Base-by-base conservation (phyloP, 2,329 filamentous ascomycete genomes). In the Cladosporium sp. region DNA sequence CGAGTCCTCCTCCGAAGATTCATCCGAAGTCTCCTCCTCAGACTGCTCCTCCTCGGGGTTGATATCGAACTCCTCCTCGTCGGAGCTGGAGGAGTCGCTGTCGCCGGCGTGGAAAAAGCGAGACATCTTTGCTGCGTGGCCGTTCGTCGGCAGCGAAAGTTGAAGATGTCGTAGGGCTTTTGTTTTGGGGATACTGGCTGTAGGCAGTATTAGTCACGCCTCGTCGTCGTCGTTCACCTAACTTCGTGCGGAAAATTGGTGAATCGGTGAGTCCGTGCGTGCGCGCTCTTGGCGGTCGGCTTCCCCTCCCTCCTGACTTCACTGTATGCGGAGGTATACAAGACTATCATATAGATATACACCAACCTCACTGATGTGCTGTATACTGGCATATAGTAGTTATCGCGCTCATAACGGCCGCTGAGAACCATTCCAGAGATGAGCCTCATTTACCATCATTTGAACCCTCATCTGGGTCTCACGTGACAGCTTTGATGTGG, bases 101-200 rank as follows among this genome's bases (percentile, higher is more conserved):
- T 96, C 92, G 80, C 88, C 89, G 75, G 89, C 89, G 77, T 91
- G 89, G 83, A 97, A 97, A 79, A 97, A 99, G 80, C 91, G 89
- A 83, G 94, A 97, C 89, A 93, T 94, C 52, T 36, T 55, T 50
- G 47, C 47, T 55, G 52, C 39, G 52, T 36, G 52, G 32, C 52
- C 52, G 52, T 34, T 55, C 52, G 52, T 55, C 39, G 28, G 52
- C 52, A 55, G 52, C 52, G 34, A 37, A 37, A 37, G 32, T 55
- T 24, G 17, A 25, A 54, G 52, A 55, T 55, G 52, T 55, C 52
- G 52, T 47, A 32, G 13, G 52, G 40, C 39, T 42, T 44, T 22
- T 45, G 24, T 47, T 42, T 20, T 20, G 9, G 42, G 39, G 9
- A 10, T 32, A 10, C 28, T 4, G n/a, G 52, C 39, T n/a, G 20